Evolutionary conservation across 768 basidiomycete genomes (phyloP).

Genomic region (Collybiopsis confluens): DNA sequence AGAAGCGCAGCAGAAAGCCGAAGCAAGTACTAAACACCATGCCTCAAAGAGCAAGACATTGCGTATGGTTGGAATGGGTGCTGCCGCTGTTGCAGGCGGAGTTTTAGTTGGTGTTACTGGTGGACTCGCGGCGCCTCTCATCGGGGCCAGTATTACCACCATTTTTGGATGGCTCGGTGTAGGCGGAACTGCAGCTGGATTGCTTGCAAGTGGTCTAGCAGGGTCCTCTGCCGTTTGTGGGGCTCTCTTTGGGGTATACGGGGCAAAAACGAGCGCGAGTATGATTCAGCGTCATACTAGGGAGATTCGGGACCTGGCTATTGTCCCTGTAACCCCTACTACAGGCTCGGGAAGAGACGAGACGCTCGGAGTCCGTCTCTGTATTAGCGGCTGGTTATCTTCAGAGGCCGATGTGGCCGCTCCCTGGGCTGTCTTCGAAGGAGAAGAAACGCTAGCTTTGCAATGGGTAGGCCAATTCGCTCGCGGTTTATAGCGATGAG

Average conservation of each 20-base stretch:
- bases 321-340: slow-evolving; percentile 36
- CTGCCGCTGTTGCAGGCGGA: slow-evolving; percentile 52
- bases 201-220: slow-evolving; percentile 50
- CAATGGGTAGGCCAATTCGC: slow-evolving; percentile 43
- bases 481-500: background rate
- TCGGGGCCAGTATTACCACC: slow-evolving; percentile 49
- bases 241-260: slow-evolving; percentile 55
- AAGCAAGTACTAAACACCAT: slow-evolving; percentile 34
- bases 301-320: slow-evolving; percentile 49
- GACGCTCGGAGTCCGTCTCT: slow-evolving; percentile 47
- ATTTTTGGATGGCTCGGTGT: slow-evolving; percentile 48
- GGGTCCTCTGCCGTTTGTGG: slow-evolving; percentile 53
- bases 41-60: slow-evolving; percentile 36
- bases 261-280: slow-evolving; percentile 41
- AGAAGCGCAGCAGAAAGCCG: slow-evolving; percentile 38
- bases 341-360: slow-evolving; percentile 32
- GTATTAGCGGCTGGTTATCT: slow-evolving; percentile 53
- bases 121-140: slow-evolving; percentile 53
- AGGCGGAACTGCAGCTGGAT: slow-evolving; percentile 47
- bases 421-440: slow-evolving; percentile 49
- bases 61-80: slow-evolving; percentile 44
- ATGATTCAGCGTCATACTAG: slow-evolving; percentile 49
- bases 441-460: slow-evolving; percentile 51
- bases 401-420: slow-evolving; percentile 40
- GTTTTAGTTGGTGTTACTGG: slow-evolving; percentile 55